Evolutionary conservation across 2,329 filamentous ascomycete genomes (phyloP).

Genomic region (Colletotrichum filicis): DNA sequence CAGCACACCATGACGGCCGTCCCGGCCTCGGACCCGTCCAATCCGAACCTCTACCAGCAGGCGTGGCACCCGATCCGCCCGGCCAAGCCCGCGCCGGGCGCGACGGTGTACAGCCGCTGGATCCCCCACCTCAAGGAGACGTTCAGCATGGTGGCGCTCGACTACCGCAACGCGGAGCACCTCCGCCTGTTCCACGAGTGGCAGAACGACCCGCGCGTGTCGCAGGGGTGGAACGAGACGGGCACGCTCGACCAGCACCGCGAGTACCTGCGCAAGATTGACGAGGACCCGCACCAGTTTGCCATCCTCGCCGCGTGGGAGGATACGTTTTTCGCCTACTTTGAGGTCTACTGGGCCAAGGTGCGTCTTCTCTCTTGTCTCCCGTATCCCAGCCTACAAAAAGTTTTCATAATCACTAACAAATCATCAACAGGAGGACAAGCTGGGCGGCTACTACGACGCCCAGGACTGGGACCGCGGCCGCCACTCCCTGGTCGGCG

Average conservation of each 20-base stretch:
- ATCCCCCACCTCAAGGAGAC: constrained; percentile 80
- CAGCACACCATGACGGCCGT: constrained; percentile 55
- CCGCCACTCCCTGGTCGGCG: constrained; percentile 68
- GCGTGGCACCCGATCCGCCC: constrained; percentile 77
- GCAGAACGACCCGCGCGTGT: constrained; percentile 87
- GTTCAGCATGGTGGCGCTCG: constrained; percentile 81
- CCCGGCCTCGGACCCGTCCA: constrained; percentile 52
- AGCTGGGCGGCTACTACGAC: constrained; percentile 65
- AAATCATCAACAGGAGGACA: constrained; percentile 57
- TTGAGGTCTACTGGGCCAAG: constrained; percentile 84
- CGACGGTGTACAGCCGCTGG: constrained; percentile 81
- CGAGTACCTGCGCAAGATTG: constrained; percentile 74
- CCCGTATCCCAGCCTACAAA: too few relatives aligned
- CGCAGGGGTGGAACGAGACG: constrained; percentile 83
- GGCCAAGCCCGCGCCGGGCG: constrained; percentile 76
- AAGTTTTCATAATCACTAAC: not conserved
- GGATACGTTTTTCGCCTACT: constrained; percentile 78
- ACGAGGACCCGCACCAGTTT: constrained; percentile 78
- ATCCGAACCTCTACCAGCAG: constrained; percentile 57
- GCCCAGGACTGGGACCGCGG: constrained; percentile 68
- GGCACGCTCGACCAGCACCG: constrained; percentile 80
- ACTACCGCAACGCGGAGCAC: constrained; percentile 73
- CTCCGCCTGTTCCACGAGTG: constrained; percentile 79
- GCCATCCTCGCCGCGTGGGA: constrained; percentile 78
- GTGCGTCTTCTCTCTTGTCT: constrained; percentile 46